phyloP scores from a whole-genome alignment of 352 stramenopile species.

The Aphanomyces invadans region DNA sequence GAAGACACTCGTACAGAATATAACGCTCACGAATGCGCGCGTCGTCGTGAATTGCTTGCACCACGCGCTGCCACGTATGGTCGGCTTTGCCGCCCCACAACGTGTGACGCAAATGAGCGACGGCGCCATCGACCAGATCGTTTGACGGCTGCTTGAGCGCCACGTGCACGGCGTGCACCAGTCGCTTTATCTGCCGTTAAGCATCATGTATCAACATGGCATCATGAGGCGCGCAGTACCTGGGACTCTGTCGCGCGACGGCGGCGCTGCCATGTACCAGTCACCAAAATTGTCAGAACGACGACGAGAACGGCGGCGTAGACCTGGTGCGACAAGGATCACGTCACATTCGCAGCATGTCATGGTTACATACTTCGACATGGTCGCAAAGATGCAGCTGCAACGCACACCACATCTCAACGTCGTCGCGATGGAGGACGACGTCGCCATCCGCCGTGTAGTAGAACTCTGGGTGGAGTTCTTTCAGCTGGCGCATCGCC shows the following conservation, averaged over 20 bases:
- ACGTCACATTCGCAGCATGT: background rate
- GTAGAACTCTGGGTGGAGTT: background rate
- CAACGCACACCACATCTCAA: background rate
- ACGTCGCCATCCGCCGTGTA: conserved; percentile 12
- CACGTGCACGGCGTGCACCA: conserved; percentile 9
- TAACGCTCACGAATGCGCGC: conserved; percentile 14
- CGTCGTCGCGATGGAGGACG: background rate
- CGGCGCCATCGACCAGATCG: conserved; percentile 15
- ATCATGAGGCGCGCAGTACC: background rate
- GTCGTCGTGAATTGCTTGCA: background rate
- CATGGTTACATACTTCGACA: background rate
- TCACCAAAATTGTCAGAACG: background rate
- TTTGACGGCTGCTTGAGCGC: background rate
- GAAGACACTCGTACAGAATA: conserved; percentile 13
- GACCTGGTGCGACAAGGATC: background rate
- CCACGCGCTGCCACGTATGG: conserved; percentile 3
- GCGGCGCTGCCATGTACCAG: background rate
- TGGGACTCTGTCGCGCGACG: background rate
- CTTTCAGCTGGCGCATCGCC: background rate
- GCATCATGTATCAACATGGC: background rate
- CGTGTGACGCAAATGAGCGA: conserved; percentile 1
- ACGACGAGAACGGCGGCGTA: background rate
- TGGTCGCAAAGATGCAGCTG: conserved; percentile 5
- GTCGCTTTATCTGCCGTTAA: background rate
- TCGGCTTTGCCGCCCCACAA: background rate